Conservation (phyloP, 306 rosid genomes). For the Trifolium pratense region DNA sequence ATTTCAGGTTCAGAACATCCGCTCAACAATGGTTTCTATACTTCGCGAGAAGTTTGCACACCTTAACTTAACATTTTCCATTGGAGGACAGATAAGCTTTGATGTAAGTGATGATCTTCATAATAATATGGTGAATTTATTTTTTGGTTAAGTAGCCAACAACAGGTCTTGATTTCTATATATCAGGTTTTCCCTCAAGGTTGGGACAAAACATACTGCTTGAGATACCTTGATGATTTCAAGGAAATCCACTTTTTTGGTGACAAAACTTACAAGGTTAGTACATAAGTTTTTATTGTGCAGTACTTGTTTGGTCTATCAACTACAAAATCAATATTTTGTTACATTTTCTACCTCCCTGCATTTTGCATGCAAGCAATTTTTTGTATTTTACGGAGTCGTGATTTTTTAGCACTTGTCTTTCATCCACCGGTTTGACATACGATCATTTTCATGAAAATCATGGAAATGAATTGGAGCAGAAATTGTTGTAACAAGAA, state of each 20-base stretch:
- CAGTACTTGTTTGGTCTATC: background rate
- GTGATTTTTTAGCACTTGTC: background rate
- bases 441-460: background rate
- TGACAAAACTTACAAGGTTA: conserved; percentile 95
- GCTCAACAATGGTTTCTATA: conserved; percentile 83
- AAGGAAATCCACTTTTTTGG: conserved; percentile 96
- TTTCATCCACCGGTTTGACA: background rate
- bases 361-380: background rate
- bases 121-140: conserved; percentile 31
- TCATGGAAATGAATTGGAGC: conserved; percentile 1
- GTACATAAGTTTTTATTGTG: conserved; percentile 27
- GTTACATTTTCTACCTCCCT: conserved; percentile 19
- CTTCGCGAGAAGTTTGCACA: conserved; percentile 93
- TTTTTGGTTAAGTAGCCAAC: conserved; percentile 16
- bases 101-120: conserved; percentile 66
- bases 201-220: conserved; percentile 99
- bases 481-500: conserved; percentile 3
- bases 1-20: conserved; percentile 81
- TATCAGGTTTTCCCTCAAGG: conserved; percentile 94
- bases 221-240: conserved; percentile 81
- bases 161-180: conserved; percentile 28
- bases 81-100: conserved; percentile 99
- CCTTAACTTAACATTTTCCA: conserved; percentile 86
- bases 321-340: background rate
- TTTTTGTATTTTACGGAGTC: conserved; percentile 9